Evolutionary conservation across 2,329 filamentous ascomycete genomes (phyloP), one percentile per base, ranked within the genome.

Genomic region (Aspergillus sp.): DNA sequence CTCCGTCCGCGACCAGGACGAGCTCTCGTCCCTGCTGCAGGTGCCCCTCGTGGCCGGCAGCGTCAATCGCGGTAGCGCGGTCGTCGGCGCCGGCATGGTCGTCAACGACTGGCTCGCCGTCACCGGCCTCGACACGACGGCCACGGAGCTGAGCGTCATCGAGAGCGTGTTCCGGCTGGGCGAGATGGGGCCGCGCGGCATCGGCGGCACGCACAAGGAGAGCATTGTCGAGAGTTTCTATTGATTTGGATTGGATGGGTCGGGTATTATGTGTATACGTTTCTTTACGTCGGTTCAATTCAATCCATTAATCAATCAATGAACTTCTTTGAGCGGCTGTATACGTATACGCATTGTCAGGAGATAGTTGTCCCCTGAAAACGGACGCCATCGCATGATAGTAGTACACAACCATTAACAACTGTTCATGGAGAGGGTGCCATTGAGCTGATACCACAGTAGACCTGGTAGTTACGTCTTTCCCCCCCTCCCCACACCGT

Each of bases 201-300:
- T 60, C 47, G 65, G 61, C 19, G 65, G 60, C 54, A 60, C 64
- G 63, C 86, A 96, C 79, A 97, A 96, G 83, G 93, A 97, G 73
- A 94, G 91, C 60, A 95, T 99, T 84, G 94, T 99, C 57, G 94
- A 99, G 80, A 95, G 90, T 66, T 99, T 97, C 79, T 99, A 99
- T 79, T 99, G 82, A 47, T 35, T 30, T 17, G 11, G 20, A 41
- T 42, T 35, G 35, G 46, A 17, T 40, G 20, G 33, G 26, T 20
- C 14, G 32, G 11, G 13, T 30, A n/a, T 8, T 36, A 35, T 36
- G n/a, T 38, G 45, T 36, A 9, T 35, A 16, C 9, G 22, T 47
- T 47, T 47, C 32, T 24, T 47, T 47, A 35, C 32, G 22, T 7
- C 16, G 14, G 14, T 30, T 45, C 19, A 45, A 26, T 45, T 45